Conservation (phyloP, 805 yeast genomes). For the Spathaspora girioi region DNA sequence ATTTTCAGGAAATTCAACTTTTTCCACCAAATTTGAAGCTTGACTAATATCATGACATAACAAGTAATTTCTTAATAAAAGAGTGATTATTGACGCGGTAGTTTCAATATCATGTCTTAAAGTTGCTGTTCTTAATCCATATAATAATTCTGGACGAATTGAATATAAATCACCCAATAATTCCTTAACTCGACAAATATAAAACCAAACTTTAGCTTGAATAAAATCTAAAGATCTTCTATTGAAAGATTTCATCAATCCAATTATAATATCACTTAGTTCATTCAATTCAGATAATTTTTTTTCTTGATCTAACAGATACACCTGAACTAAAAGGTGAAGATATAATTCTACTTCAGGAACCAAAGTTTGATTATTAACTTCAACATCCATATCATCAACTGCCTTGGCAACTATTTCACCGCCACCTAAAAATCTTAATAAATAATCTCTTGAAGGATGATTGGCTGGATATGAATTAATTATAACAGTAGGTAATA, state of each 20-base stretch:
- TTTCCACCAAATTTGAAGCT: conserved; percentile 86
- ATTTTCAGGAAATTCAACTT: conserved; percentile 80
- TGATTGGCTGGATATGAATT: conserved; percentile 52
- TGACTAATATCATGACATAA: conserved; percentile 76
- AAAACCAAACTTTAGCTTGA: conserved; percentile 91
- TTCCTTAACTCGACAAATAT: conserved; percentile 76
- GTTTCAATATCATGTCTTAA: conserved; percentile 92
- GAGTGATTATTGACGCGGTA: conserved; percentile 81
- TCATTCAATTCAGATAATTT: conserved; percentile 44
- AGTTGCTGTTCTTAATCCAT: conserved; percentile 80
- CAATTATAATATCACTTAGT: conserved; percentile 51
- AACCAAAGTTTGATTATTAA: conserved; percentile 28
- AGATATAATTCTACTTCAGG: conserved; percentile 82
- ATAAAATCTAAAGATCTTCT: conserved; percentile 82
- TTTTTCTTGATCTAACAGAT: conserved; percentile 58
- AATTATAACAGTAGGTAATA: conserved; percentile 53
- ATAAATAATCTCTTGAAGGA: conserved; percentile 39
- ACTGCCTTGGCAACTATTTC: conserved; percentile 4
- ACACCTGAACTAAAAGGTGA: conserved; percentile 75
- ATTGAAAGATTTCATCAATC: conserved; percentile 61
- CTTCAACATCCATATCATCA: conserved; percentile 27
- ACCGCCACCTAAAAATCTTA: conserved; percentile 28
- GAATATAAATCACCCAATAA: conserved; percentile 46
- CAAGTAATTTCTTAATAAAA: conserved; percentile 77
- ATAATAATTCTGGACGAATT: conserved; percentile 68